Evolutionary conservation across 805 yeast genomes (phyloP).

Genomic region (Metschnikowia lachancei): DNA sequence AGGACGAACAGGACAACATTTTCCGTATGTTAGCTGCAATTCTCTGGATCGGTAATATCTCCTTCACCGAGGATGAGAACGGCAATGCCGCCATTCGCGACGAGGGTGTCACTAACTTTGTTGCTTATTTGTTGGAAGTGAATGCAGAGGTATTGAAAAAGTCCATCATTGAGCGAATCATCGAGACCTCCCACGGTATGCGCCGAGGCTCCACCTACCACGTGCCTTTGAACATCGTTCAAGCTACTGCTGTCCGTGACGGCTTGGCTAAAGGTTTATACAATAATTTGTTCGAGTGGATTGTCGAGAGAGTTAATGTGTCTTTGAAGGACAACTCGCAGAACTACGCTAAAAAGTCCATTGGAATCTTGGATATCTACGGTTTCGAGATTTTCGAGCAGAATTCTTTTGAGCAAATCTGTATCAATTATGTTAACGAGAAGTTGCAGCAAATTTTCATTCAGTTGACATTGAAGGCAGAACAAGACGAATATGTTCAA

Average conservation of each 20-base stretch:
- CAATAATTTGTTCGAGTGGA: constrained; percentile 93
- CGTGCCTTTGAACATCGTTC: constrained; percentile 86
- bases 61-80: constrained; percentile 80
- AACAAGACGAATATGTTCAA: constrained; percentile 94
- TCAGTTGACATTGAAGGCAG: constrained; percentile 91
- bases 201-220: constrained; percentile 91
- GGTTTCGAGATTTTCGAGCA: constrained; percentile 96
- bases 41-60: constrained; percentile 91
- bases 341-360: constrained; percentile 50
- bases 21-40: constrained; percentile 81
- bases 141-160: constrained; percentile 62
- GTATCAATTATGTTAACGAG: constrained; percentile 94
- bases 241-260: constrained; percentile 92
- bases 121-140: constrained; percentile 86
- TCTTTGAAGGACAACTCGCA: constrained; percentile 55
- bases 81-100: constrained; percentile 85
- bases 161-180: constrained; percentile 72
- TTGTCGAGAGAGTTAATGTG: constrained; percentile 83
- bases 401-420: constrained; percentile 91
- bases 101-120: constrained; percentile 87
- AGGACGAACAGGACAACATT: constrained; percentile 84
- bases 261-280: constrained; percentile 94
- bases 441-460: constrained; percentile 95
- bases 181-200: constrained; percentile 89
- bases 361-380: constrained; percentile 92